phyloP scores from a whole-genome alignment of 345 rosid genomes.

The Hypericum androsaemum region DNA sequence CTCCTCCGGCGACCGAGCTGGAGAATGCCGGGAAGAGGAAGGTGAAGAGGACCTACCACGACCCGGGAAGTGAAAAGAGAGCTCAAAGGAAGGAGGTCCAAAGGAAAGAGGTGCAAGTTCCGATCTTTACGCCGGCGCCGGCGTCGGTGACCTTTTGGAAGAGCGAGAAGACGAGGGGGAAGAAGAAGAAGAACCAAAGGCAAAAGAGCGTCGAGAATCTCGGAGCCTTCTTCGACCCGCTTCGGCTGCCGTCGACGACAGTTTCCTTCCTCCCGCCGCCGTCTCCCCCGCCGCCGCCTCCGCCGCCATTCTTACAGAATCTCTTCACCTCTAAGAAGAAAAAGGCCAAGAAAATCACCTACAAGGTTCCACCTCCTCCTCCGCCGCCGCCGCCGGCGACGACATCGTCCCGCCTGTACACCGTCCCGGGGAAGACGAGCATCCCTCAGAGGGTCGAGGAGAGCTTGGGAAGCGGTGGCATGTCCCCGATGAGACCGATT shows the following conservation, averaged over 20 bases:
- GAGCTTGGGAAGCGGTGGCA: conserved; percentile 28
- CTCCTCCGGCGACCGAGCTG: conserved; percentile 7
- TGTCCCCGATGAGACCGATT: conserved; percentile 43
- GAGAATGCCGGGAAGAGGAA: conserved; percentile 22
- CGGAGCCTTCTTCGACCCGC: conserved; percentile 41
- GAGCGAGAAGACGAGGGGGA: conserved; percentile 53
- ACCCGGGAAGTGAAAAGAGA: background rate
- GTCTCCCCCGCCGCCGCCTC: conserved; percentile 43
- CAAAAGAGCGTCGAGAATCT: conserved; percentile 82
- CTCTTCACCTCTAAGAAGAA: conserved; percentile 56
- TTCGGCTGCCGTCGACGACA: conserved; percentile 14
- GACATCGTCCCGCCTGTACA: conserved; percentile 17
- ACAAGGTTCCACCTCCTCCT: conserved; percentile 29
- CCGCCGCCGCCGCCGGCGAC: conserved; percentile 53
- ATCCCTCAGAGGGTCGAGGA: conserved; percentile 17
- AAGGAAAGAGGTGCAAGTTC: background rate
- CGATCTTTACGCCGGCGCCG: conserved; percentile 20
- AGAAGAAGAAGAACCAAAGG: conserved; percentile 58
- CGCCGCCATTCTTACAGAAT: conserved; percentile 41
- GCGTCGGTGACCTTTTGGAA: conserved; percentile 15
- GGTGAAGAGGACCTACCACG: conserved; percentile 22
- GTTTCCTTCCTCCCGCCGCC: conserved; percentile 32
- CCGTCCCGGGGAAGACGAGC: conserved; percentile 24
- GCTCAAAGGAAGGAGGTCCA: background rate
- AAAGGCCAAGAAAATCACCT: conserved; percentile 35